Percentiles rank a stretch among this genome's conserved stretches.
These are phyloP conservation scores for Quercus lobata DNA, from an alignment of 331 rosid genomes.

Conservation along the genomic window DNA sequence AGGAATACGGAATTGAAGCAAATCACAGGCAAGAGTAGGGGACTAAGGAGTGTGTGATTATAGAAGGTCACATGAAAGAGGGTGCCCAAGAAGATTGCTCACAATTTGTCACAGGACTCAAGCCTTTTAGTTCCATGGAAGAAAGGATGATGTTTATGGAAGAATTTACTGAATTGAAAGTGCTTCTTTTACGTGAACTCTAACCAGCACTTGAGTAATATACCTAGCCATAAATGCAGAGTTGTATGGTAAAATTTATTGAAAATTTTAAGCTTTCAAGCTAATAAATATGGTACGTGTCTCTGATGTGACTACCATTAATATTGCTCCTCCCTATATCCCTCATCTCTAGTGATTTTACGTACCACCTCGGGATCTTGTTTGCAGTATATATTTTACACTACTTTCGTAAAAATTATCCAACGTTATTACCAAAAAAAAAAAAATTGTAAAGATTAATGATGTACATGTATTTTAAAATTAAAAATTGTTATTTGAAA, in stretches of 20 bases:
- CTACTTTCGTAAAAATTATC: too few relatives aligned
- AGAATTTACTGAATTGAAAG: slow-evolving; percentile 31
- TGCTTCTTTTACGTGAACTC: slow-evolving; percentile 43
- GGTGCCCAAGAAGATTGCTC: slow-evolving; percentile 6
- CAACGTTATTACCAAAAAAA: too few relatives aligned
- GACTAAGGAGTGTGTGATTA: neutral
- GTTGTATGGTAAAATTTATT: neutral
- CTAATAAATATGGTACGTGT: slow-evolving; percentile 30
- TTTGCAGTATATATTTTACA: too few relatives aligned
- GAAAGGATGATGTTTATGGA: slow-evolving; percentile 5
- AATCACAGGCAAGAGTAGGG: slow-evolving; percentile 45
- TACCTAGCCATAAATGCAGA: slow-evolving; percentile 24
- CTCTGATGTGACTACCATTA: slow-evolving; percentile 41
- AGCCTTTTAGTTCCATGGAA: slow-evolving; percentile 33
- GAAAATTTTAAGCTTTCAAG: neutral
- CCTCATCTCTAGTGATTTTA: neutral
- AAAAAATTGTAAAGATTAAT: too few relatives aligned
- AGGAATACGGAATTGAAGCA: slow-evolving; percentile 37
- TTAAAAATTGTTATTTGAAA: too few relatives aligned
- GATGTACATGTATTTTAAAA: too few relatives aligned
- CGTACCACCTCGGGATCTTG: neutral
- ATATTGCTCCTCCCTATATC: neutral
- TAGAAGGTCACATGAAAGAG: slow-evolving; percentile 52
- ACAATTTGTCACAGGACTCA: slow-evolving; percentile 49
- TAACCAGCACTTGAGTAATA: slow-evolving; percentile 1